Evolutionary conservation across 768 basidiomycete species (phyloP), one percentile per base, ranked within the genome.

Genomic region (Trametopsis cervina): DNA sequence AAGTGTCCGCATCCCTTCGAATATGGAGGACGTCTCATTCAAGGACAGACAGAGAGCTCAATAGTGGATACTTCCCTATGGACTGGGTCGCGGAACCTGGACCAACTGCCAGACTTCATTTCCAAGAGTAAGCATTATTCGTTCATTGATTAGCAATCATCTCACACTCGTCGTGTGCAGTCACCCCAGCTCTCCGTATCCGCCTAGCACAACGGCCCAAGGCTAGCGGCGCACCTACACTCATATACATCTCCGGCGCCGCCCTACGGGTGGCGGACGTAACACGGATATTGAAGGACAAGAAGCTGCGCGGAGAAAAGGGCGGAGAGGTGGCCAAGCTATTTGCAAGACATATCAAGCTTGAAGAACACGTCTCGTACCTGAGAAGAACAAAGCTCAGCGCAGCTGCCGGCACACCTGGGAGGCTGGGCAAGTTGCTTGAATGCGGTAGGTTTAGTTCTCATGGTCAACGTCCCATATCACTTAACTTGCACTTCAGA

Each of bases 311-410:
- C 47, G 85, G 86, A 27, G 83, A 88, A 20, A 93, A 90, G 61
- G 83, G 89, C 47, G 91, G 89, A 10, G 90, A 95, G 54, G 84
- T 96, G 25, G 93, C 88, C 18, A 97, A 97, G 65, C 77, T 99
- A 22, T 98, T 98, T 58, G 91, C 94, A 24, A 93, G 85, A 65
- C 94, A 98, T 62, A 82, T 95, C 68, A 96, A 94, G 67, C 71
- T 94, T 35, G 71, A 83, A 42, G 89, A 94, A 49, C 94, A 98
- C 64, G 79, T 87, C 59, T 71, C 79, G 13, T 89, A 92, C 68
- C 74, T 98, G 58, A 75, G 76, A 59, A 76, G 80, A 55, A 94
- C 91, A n/a, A 89, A 85, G 62, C 78, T 97, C 40, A 86, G 85
- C 18, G 76, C 85, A 36, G 95, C 91, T 17, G 89, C 88, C 22